Base-by-base conservation (phyloP, 192 early-diverging fungal genomes). In the Coemansia furcata region DNA sequence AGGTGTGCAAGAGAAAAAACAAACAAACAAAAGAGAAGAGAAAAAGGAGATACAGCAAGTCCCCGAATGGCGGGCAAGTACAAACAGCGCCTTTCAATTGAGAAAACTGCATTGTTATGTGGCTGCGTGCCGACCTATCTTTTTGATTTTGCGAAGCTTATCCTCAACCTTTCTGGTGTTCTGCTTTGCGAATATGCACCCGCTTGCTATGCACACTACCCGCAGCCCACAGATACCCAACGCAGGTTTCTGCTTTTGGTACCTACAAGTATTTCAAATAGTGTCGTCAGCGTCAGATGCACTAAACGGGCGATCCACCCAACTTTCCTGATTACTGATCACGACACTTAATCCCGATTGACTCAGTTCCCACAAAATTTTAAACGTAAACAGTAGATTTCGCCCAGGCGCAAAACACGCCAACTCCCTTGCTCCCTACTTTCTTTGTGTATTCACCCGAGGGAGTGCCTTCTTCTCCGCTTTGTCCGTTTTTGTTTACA, bases 21-120 rank as follows among this genome's bases (percentile, higher is more conserved):
- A 32, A 35, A 37, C 23, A 67, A 44, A 32, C 19, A 30, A 15
- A 57, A 6, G 33, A 32, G 14, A 36, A 43, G 30, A 44, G 36
- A 30, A 40, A 37, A 40, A 21, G 8, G 36, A 43, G 54, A 67
- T 40, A 42, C 35, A 67, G 26, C 50, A 30, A 54, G 50, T 30
- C 26, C 50, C 50, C 50, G 50, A 29, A 30, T 19, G 17, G 43
- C 43, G 6, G 43, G 43, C 49, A 66, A 66, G 39, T 15, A 57
- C 52, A 46, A 63, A 46, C 62, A 63, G 35, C 26, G 7, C 26
- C 26, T 30, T 54, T 54, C 50, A 54, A 54, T 54, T 30, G 44
- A 11, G 39, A 46, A 17, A 46, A 19, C 12, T 6, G 2, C 29
- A 54, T 54, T 54, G 50, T 54, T 14, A 6, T 46, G 50, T 54